These are phyloP conservation scores for Citrus maxima DNA, from an alignment of 345 rosid species.

Conservation along the genomic window DNA sequence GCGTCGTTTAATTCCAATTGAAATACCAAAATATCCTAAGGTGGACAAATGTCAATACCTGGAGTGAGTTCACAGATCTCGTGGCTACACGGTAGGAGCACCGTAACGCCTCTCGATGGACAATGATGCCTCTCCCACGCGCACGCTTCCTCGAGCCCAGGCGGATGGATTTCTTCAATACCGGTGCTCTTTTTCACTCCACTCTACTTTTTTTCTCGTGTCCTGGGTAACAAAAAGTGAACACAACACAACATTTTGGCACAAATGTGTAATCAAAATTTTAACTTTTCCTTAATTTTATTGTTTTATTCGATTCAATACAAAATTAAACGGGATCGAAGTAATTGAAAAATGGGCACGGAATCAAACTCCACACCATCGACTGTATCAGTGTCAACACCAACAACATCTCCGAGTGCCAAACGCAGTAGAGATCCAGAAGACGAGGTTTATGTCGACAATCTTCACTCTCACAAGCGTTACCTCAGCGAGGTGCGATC, in stretches of 20 bases:
- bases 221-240: neutral
- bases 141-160: too few species aligned
- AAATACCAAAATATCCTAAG: neutral
- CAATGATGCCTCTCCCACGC: too few species aligned
- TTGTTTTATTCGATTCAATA: neutral
- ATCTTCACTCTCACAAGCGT: slow-evolving; percentile 91
- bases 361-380: slow-evolving; percentile 34
- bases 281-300: neutral
- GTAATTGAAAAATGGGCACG: slow-evolving; percentile 19
- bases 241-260: neutral
- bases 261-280: neutral
- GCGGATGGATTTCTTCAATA: too few species aligned
- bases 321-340: neutral
- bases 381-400: slow-evolving; percentile 27
- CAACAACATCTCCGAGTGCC: slow-evolving; percentile 52
- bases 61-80: neutral
- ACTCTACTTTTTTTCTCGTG: neutral
- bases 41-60: neutral
- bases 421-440: slow-evolving; percentile 90
- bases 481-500: slow-evolving; percentile 80
- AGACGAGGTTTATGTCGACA: slow-evolving; percentile 92
- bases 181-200: too few species aligned
- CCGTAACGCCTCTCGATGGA: neutral
- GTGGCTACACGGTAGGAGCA: neutral
- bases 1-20: neutral